Conservation (phyloP, 371 early-diverging fungal species). For the Mucor piriformis region DNA sequence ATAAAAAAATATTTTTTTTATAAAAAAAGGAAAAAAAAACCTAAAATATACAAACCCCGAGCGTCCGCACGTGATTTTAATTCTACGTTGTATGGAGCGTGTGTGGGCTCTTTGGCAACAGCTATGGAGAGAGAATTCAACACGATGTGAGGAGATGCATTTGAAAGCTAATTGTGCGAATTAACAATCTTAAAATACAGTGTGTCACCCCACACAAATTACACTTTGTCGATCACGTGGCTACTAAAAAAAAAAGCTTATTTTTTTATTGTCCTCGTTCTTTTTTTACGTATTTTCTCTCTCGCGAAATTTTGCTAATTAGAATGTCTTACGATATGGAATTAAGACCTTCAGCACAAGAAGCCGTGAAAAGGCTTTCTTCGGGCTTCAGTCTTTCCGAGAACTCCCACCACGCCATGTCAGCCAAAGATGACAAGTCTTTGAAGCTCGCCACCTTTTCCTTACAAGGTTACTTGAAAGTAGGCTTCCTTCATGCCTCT, state of each 20-base stretch:
- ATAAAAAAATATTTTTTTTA: neutral
- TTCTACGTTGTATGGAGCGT: neutral
- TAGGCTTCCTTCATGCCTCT: too few species aligned
- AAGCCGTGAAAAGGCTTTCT: conserved; percentile 50
- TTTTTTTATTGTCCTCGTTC: neutral
- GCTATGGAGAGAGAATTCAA: too few species aligned
- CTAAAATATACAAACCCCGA: neutral
- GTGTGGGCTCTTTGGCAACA: too few species aligned
- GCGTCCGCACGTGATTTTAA: neutral
- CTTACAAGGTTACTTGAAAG: conserved; percentile 70
- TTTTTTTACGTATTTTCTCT: neutral
- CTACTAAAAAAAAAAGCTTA: neutral
- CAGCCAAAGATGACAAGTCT: conserved; percentile 56
- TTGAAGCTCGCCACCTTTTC: conserved; percentile 68
- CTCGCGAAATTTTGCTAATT: neutral
- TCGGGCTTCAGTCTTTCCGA: conserved; percentile 33
- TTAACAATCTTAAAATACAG: too few species aligned
- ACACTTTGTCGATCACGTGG: neutral
- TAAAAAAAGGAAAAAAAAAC: neutral
- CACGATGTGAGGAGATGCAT: too few species aligned
- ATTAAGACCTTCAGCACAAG: conserved; percentile 40
- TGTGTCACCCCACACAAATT: neutral
- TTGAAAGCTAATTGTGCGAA: too few species aligned
- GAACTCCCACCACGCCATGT: conserved; percentile 11
- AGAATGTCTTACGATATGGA: conserved; percentile 32